Evolutionary conservation across 1,284 basidiomycete genomes (phyloP).

Genomic region (Leccinum pachyderme): DNA sequence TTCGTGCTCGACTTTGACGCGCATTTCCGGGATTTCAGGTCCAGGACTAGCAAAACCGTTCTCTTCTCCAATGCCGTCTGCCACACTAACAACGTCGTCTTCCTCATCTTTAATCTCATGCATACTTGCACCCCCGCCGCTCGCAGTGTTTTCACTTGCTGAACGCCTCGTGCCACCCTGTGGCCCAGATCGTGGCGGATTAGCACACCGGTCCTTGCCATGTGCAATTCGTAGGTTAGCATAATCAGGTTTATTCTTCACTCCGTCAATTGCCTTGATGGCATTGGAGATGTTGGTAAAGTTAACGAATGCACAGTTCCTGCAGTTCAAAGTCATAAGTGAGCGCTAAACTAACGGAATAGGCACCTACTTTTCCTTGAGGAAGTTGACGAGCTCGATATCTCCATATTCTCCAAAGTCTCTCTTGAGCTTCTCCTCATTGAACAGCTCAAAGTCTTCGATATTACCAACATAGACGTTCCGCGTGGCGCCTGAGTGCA

Average conservation of each 20-base stretch:
- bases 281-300: conserved; percentile 91
- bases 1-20: conserved; percentile 26
- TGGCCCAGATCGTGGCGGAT: conserved; percentile 79
- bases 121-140: conserved; percentile 14
- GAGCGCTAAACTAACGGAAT: not conserved
- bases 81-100: conserved; percentile 15
- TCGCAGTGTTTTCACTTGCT: conserved; percentile 39
- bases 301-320: conserved; percentile 94
- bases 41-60: conserved; percentile 19
- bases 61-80: conserved; percentile 28
- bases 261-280: conserved; percentile 91
- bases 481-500: conserved; percentile 87
- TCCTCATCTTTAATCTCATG: conserved; percentile 26
- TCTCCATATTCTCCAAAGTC: conserved; percentile 94
- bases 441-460: conserved; percentile 88
- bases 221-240: conserved; percentile 81
- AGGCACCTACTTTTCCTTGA: conserved; percentile 81
- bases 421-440: conserved; percentile 79
- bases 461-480: conserved; percentile 95
- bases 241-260: conserved; percentile 86
- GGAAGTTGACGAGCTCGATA: conserved; percentile 92
- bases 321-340: conserved; percentile 28
- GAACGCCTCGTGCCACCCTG: conserved; percentile 56
- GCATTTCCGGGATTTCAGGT: conserved; percentile 28
- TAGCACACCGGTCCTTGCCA: conserved; percentile 94